Conservation (phyloP, 805 yeast species). For the Yarrowia divulgata region DNA sequence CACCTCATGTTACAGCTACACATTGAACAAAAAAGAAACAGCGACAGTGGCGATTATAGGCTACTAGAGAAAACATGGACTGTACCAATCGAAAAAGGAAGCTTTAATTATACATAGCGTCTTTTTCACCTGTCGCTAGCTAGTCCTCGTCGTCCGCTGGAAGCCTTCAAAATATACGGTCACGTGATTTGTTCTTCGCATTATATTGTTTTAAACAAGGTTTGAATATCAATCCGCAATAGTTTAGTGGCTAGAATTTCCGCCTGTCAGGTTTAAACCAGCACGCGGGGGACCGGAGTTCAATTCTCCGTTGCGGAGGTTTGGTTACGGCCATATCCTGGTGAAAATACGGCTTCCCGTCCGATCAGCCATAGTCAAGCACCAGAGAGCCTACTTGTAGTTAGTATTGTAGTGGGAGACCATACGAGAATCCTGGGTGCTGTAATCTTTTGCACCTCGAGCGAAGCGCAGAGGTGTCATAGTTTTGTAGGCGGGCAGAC, state of each 20-base stretch:
- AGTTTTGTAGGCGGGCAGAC: too few relatives aligned
- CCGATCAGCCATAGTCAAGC: constrained; percentile 39
- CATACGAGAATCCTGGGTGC: constrained; percentile 38
- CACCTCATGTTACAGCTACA: too few relatives aligned
- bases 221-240: constrained; percentile 42
- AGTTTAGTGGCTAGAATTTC: constrained; percentile 54
- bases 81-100: too few relatives aligned
- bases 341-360: constrained; percentile 38
- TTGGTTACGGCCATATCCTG: constrained; percentile 38
- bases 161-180: not conserved
- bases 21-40: not conserved
- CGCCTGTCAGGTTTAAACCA: constrained; percentile 51
- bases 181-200: not conserved
- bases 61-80: too few relatives aligned
- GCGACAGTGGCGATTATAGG: not conserved
- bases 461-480: too few relatives aligned
- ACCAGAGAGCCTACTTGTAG: constrained; percentile 38
- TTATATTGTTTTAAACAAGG: not conserved
- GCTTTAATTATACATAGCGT: not conserved
- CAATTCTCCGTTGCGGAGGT: constrained; percentile 38
- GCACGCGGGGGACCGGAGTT: constrained; percentile 39
- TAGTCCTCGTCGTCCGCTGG: too few relatives aligned
- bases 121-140: too few relatives aligned
- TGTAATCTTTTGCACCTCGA: constrained; percentile 9
- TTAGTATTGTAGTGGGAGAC: constrained; percentile 39